phyloP scores from a whole-genome alignment of 805 yeast genomes.

The Schizosaccharomyces pombe region DNA sequence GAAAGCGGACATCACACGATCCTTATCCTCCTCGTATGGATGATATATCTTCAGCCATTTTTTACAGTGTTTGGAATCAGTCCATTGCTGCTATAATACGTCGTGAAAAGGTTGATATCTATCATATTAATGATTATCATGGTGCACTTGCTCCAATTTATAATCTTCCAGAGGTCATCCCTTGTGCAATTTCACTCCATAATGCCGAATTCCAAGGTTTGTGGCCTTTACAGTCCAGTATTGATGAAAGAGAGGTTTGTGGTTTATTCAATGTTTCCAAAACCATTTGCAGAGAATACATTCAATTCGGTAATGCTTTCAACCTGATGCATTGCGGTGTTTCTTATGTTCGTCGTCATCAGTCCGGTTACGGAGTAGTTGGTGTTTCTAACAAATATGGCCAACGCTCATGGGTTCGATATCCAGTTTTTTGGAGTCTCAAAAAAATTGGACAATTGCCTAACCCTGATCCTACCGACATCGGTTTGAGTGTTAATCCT shows the following conservation, averaged over 20 bases:
- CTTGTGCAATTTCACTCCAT: not conserved
- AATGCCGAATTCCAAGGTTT: constrained; percentile 5
- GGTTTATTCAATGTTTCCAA: not conserved
- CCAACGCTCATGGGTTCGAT: constrained; percentile 4
- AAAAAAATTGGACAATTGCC: constrained; percentile 3
- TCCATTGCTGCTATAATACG: constrained; percentile 2
- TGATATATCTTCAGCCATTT: constrained; percentile 3
- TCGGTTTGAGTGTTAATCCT: not conserved
- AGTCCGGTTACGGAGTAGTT: constrained; percentile 4
- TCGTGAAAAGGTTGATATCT: not conserved
- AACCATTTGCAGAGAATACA: not conserved
- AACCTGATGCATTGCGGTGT: constrained; percentile 1
- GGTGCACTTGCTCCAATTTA: constrained; percentile 4
- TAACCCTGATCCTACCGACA: constrained; percentile 5
- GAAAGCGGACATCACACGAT: not conserved
- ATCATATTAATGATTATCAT: constrained; percentile 5
- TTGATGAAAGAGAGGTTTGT: constrained; percentile 1
- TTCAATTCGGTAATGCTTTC: constrained; percentile 4
- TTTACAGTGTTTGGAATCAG: constrained; percentile 4
- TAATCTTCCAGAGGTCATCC: not conserved
- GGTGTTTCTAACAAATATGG: constrained; percentile 5
- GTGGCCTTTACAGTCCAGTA: not conserved
- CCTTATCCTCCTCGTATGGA: constrained; percentile 5
- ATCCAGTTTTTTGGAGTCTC: constrained; percentile 5
- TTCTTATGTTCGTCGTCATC: constrained; percentile 2